These are phyloP conservation scores for Earliella scabrosa DNA, from an alignment of 1,284 basidiomycete genomes.

Conservation along the genomic window DNA sequence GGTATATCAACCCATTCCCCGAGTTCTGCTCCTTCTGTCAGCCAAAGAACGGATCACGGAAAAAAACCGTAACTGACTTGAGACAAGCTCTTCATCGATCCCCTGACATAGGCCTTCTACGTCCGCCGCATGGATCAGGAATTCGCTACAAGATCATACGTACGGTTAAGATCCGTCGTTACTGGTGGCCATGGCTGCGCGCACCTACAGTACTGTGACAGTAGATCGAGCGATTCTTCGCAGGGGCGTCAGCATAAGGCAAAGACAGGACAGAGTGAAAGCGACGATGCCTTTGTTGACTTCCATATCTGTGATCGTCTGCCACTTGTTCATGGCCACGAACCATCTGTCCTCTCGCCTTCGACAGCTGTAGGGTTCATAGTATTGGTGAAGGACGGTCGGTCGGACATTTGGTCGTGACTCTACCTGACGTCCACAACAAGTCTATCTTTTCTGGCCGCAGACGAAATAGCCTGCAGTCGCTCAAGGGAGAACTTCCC, in stretches of 20 bases:
- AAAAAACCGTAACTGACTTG: constrained; percentile 55
- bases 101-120: constrained; percentile 98
- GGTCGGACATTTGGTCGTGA: background rate
- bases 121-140: constrained; percentile 96
- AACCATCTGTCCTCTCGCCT: constrained; percentile 82
- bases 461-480: constrained; percentile 65
- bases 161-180: background rate
- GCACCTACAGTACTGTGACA: constrained; percentile 82
- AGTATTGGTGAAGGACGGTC: background rate
- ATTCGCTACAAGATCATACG: constrained; percentile 73
- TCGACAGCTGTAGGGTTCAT: constrained; percentile 70
- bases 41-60: background rate
- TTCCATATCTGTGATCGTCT: constrained; percentile 93
- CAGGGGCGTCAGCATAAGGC: background rate
- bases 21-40: constrained; percentile 58
- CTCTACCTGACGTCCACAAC: constrained; percentile 94
- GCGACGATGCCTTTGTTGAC: constrained; percentile 67
- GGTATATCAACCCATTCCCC: constrained; percentile 93
- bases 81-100: constrained; percentile 91
- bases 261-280: background rate
- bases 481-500: constrained; percentile 80
- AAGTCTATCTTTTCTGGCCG: constrained; percentile 84
- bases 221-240: constrained; percentile 69
- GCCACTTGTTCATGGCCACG: constrained; percentile 99
- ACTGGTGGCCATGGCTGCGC: constrained; percentile 8